Base-by-base conservation (phyloP, 2,329 filamentous ascomycete genomes). In the Fusarium sp. region DNA sequence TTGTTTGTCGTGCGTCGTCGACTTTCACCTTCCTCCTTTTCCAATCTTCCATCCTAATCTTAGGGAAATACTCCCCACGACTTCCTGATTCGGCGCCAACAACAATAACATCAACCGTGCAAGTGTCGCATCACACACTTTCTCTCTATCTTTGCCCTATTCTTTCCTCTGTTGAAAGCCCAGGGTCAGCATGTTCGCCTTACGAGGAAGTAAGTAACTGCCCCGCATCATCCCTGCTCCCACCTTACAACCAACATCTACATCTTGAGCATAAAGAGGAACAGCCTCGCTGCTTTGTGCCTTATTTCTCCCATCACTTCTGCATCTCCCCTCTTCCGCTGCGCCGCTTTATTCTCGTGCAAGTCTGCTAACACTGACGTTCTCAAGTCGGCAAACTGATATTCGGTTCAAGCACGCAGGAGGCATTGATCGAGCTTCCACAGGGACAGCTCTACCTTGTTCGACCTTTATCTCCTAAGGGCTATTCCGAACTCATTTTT, bases 401-500 rank as follows among this genome's bases (percentile, higher is more conserved):
- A 81, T 98, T 98, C 82, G 95, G 97, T 81, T 90, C 88, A 70
- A 90, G 90, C 79, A 94, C 91, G 81, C 96, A 98, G 83, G 95
- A 98, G 86, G 93, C 94, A 54, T 91, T 99, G 81, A 94, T 98
- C 84, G 95, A 98, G 82, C 92, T 99, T 48, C 91, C 95, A 22
- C 95, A 98, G 83, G 96, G 96, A 81, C 95, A 98, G 83, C 94
- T 99, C 50, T 99, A 98, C 83, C 92, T 99, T 76, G 96, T 99
- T 78, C 94, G 96, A 78, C 96, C 96, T 17, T 90, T 94, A 56
- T 98, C 96, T 13, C 95, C 96, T 65, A 99, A 99, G 83, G 96
- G 96, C 75, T 98, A 98, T 82, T 98, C 96, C 4, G 96, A 99
- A 84, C 94, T 98, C 81, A 97, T 99, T 84, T 99, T 98, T 88